Conservation (phyloP, 331 rosid genomes). For the Arachis monticola region DNA sequence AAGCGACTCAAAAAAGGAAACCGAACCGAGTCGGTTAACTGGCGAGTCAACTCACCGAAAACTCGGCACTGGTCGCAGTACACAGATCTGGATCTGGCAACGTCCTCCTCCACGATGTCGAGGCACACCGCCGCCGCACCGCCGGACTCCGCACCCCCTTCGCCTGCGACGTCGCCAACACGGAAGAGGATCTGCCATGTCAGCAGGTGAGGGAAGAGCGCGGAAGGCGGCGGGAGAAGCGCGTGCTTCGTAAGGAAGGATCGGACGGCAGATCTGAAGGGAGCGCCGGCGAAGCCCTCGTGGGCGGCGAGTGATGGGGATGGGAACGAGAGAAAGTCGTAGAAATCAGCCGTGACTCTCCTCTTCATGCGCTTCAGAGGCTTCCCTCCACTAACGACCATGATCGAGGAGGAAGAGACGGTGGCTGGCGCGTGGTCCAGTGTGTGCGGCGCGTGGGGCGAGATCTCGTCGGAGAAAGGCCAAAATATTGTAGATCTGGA, state of each 20-base stretch:
- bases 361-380: conserved; percentile 85
- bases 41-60: conserved; percentile 84
- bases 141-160: conserved; percentile 48
- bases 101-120: conserved; percentile 92
- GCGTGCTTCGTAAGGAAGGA: conserved; percentile 75
- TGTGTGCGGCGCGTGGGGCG: conserved; percentile 40
- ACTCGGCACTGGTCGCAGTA: conserved; percentile 98
- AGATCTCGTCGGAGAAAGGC: neutral
- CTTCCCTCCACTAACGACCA: conserved; percentile 82
- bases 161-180: conserved; percentile 58
- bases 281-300: conserved; percentile 49
- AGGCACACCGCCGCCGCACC: conserved; percentile 66
- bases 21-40: conserved; percentile 31
- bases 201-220: conserved; percentile 78
- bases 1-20: conserved; percentile 34
- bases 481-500: conserved; percentile 26
- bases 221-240: conserved; percentile 80
- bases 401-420: conserved; percentile 28
- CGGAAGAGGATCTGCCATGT: conserved; percentile 93
- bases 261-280: conserved; percentile 69
- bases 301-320: conserved; percentile 34
- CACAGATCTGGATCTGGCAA: conserved; percentile 84
- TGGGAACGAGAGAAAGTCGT: conserved; percentile 76
- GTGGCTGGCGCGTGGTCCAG: conserved; percentile 52
- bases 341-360: conserved; percentile 81